Evolutionary conservation across 352 stramenopile genomes (phyloP).

Genomic region (Globisporangium barbulae): DNA sequence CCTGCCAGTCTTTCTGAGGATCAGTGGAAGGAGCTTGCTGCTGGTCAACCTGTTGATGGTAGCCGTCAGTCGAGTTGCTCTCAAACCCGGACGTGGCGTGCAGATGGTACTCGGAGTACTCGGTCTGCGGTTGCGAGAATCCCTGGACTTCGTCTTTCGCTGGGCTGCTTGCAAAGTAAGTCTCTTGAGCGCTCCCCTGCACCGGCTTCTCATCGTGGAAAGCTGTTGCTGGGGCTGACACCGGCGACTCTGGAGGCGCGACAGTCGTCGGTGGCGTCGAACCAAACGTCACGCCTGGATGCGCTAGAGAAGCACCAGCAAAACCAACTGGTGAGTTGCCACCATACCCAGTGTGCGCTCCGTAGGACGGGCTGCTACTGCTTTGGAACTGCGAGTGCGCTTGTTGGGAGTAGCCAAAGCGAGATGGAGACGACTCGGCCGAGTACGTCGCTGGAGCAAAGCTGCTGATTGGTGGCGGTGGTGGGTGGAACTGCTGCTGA

Average conservation of each 20-base stretch:
- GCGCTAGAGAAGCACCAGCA: neutral
- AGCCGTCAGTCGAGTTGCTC: neutral
- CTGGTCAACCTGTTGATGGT: neutral
- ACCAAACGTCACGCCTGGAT: neutral
- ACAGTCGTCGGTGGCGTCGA: neutral
- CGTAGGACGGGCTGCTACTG: conserved; percentile 2
- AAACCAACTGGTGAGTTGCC: neutral
- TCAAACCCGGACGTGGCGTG: neutral
- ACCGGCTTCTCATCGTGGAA: neutral
- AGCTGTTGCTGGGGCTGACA: neutral
- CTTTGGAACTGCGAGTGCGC: conserved; percentile 3
- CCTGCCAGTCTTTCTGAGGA: conserved; percentile 10
- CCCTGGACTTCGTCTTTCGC: neutral
- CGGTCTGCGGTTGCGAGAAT: conserved; percentile 4
- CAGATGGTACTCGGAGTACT: neutral
- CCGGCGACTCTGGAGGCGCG: neutral
- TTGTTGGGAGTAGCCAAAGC: conserved; percentile 1
- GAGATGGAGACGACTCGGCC: conserved; percentile 3
- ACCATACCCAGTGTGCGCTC: neutral
- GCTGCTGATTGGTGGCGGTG: neutral
- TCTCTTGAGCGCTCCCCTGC: neutral
- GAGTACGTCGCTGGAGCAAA: conserved; percentile 2
- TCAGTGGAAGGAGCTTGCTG: neutral
- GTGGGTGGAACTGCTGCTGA: conserved; percentile 2
- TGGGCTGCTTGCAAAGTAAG: conserved; percentile 9